phyloP scores from a whole-genome alignment of 2,329 filamentous ascomycete genomes.

The Incumbomyces lentus region DNA sequence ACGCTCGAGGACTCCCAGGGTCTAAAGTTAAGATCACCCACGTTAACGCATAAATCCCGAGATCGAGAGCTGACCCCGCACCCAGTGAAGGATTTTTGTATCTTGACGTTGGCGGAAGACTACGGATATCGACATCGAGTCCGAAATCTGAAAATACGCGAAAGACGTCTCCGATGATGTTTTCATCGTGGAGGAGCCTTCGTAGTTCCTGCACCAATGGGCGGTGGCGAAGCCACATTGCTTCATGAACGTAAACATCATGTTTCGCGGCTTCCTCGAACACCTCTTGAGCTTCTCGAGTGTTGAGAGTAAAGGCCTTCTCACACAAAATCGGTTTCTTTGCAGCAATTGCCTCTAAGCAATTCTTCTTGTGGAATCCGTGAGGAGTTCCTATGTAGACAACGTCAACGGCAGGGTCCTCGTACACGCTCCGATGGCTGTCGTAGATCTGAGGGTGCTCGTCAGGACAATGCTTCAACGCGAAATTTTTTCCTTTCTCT shows the following conservation, averaged over 20 bases:
- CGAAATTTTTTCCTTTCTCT: slow-evolving; percentile 32
- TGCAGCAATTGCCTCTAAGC: slow-evolving; percentile 67
- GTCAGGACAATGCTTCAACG: slow-evolving; percentile 22
- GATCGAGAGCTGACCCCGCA: slow-evolving; percentile 65
- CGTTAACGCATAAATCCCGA: slow-evolving; percentile 79
- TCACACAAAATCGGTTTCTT: slow-evolving; percentile 85
- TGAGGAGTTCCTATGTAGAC: slow-evolving; percentile 40
- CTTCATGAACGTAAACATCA: slow-evolving; percentile 66
- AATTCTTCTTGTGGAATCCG: slow-evolving; percentile 86
- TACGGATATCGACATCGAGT: slow-evolving; percentile 11
- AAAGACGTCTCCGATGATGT: slow-evolving; percentile 43
- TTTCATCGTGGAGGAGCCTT: slow-evolving; percentile 39
- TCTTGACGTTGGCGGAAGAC: slow-evolving; percentile 9
- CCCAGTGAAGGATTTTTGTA: slow-evolving; percentile 72
- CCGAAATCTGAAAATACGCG: slow-evolving; percentile 46
- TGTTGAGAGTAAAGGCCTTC: slow-evolving; percentile 81
- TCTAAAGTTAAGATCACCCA: slow-evolving; percentile 89
- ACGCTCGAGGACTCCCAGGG: slow-evolving; percentile 48
- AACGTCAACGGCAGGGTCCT: slow-evolving; percentile 21
- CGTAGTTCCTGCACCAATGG: slow-evolving; percentile 64
- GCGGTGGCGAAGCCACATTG: slow-evolving; percentile 70
- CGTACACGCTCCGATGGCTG: slow-evolving; percentile 13
- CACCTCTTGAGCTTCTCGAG: slow-evolving; percentile 61
- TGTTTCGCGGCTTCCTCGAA: slow-evolving; percentile 62
- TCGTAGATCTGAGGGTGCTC: slow-evolving; percentile 8